phyloP scores from a whole-genome alignment of 805 yeast genomes.

The Pichia rugopelliculosa region DNA sequence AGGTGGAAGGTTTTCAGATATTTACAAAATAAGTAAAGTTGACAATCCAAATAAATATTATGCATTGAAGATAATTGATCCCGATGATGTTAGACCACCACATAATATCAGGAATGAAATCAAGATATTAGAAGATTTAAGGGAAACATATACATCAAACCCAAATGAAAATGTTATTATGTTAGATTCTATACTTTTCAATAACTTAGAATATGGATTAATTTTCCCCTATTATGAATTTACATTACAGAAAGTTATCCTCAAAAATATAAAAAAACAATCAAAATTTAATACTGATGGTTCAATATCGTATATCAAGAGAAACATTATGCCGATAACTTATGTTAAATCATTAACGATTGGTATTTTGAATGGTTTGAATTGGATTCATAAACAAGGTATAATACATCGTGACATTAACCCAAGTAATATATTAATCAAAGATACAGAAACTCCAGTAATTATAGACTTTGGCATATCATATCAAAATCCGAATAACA shows the following conservation, averaged over 20 bases:
- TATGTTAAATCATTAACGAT: constrained; percentile 28
- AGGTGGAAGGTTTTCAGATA: constrained; percentile 39
- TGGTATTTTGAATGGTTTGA: constrained; percentile 39
- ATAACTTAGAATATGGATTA: constrained; percentile 31
- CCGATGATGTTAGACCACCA: constrained; percentile 47
- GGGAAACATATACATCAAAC: constrained; percentile 1
- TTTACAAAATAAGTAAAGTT: constrained; percentile 18
- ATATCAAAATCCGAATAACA: constrained; percentile 42
- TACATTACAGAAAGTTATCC: constrained; percentile 31
- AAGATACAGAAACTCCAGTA: constrained; percentile 23
- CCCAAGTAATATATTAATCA: constrained; percentile 52
- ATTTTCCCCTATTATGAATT: constrained; percentile 34
- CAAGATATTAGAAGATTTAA: constrained; percentile 26
- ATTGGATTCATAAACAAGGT: constrained; percentile 61
- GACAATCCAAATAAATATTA: constrained; percentile 16
- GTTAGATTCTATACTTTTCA: constrained; percentile 11
- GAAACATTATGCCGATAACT: constrained; percentile 13
- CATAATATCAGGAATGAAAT: constrained; percentile 44
- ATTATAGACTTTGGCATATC: constrained; percentile 38
- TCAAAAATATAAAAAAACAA: constrained; percentile 27
- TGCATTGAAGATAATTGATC: constrained; percentile 43
- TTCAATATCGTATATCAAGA: background rate
- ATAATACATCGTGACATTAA: constrained; percentile 69
- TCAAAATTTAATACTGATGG: constrained; percentile 18
- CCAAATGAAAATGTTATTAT: constrained; percentile 12